Evolutionary conservation across 2,329 filamentous ascomycete genomes (phyloP), one percentile per base, ranked within the genome.

Genomic region (Davidsoniella eucalypti): DNA sequence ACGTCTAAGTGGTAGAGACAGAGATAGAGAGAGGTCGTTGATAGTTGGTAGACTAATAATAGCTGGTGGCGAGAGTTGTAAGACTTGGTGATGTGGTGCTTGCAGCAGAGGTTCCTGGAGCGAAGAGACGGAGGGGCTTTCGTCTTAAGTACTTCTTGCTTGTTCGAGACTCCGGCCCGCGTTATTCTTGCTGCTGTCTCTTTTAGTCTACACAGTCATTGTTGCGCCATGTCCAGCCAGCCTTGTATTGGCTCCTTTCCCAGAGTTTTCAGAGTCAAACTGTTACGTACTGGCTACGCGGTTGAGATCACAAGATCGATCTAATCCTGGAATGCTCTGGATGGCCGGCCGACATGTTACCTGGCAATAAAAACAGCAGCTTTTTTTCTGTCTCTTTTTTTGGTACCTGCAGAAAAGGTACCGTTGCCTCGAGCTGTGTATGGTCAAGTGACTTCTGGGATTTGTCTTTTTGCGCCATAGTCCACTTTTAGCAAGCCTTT

Each of bases 231-330:
- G 25, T 33, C 12, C 4, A 12, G 18, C 43, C 21, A 45, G 43
- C 43, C 43, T 29, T 45, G 43, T 29, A 45, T 36, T 45, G 43
- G n/a, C 43, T 36, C 26, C 43, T 45, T 45, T 45, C 43, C 43
- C 43, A 45, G 43, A 45, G 14, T 45, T 45, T 33, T 29, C 43
- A 25, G n/a, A 33, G 29, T 33, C 29, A 29, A 45, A 42, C 26
- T 33, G 12, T 45, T 45, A 45, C 43, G 43, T 45, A 45, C 43
- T 29, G n/a, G 18, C 43, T 45, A 45, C 25, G 43, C n/a, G 25
- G 25, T 17, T 17, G 36, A 14, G 43, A 45, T 33, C 43, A 45
- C 43, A 29, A 45, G 43, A 9, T 33, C 43, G 29, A n/a, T 45
- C 36, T 12, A 23, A 33, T 33, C 29, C 29, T 33, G 29, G 29